Evolutionary conservation across 2,329 filamentous ascomycete species (phyloP), one percentile per base, ranked within the genome.

Genomic region (Hymenoscyphus salicellus): DNA sequence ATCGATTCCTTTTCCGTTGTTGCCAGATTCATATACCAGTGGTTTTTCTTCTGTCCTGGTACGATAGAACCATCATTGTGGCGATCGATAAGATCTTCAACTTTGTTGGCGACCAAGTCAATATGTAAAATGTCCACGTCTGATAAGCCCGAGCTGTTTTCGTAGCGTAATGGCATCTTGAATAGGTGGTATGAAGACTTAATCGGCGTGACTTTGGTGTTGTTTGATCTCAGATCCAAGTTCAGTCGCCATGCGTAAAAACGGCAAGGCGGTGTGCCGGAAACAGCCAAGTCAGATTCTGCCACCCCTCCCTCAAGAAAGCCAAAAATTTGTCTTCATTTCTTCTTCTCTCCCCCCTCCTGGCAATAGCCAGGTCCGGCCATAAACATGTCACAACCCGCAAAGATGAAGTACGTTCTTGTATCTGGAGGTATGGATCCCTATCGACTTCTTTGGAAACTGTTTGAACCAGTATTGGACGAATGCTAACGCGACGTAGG

Each of bases 361-460:
- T 71, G 68, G 70, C 69, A 69, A 46, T 60, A 68, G 70, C 70
- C 68, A 71, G 67, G 60, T 68, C 61, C 65, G 71, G 72, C 70
- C 66, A 60, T 61, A 67, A 66, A 55, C 61, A 66, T 68, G 56
- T 23, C 26, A 36, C 65, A 60, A 61, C 56, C 58, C 64, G 67
- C 67, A 73, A 86, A 80, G 74, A 93, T 92, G 89, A 91, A 92
- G 81, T 92, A 92, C 83, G 88, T 93, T 78, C 82, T 92, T 71
- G 89, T 92, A 71, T 91, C 89, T 72, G 90, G 90, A 83, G 90
- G 89, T 90, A 65, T 20, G 65, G 67, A 52, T 58, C 11, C n/a
- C 10, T 8, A n/a, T 49, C 8, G 5, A 58, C 16, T 38, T 60
- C 20, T 28, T 52, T 55, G 17, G 16, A 16, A 26, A 20, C 28